Conservation (phyloP, 2,329 filamentous ascomycete species). For the Sporothrix sp. region DNA sequence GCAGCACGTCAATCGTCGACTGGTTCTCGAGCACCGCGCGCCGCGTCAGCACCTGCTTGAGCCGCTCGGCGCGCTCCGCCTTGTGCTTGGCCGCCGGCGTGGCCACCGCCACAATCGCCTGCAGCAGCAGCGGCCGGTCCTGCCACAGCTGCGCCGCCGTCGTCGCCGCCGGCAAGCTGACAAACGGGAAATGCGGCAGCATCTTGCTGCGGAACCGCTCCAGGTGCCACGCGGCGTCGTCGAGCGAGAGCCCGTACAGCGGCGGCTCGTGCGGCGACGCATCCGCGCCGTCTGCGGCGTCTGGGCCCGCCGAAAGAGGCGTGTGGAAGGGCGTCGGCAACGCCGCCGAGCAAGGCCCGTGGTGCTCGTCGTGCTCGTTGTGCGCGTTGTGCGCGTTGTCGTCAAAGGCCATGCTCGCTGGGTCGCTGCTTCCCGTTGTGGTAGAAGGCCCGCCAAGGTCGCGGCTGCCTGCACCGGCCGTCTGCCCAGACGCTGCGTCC, state of each 20-base stretch:
- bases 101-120: conserved; percentile 27
- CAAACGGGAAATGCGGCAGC: conserved; percentile 29
- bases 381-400: too few relatives aligned
- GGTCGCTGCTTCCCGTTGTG: not conserved
- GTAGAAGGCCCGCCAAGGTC: too few relatives aligned
- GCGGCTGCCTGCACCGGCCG: not conserved
- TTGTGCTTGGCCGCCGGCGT: conserved; percentile 24
- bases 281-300: not conserved
- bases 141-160: conserved; percentile 25
- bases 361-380: not conserved
- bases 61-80: conserved; percentile 21
- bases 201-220: conserved; percentile 25
- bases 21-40: conserved; percentile 23
- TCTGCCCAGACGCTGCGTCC: not conserved
- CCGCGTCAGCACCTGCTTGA: conserved; percentile 25
- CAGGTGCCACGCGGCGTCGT: conserved; percentile 19
- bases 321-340: not conserved
- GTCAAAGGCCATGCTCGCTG: not conserved
- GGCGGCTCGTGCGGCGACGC: not conserved
- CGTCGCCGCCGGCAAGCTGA: conserved; percentile 22
- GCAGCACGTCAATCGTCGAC: conserved; percentile 27
- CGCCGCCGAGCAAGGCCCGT: not conserved
- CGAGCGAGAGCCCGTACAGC: not conserved
- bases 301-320: not conserved
- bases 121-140: conserved; percentile 26